Percentiles rank a stretch among this genome's conserved stretches.
These are phyloP conservation scores for Diplodia scrobiculata DNA, from an alignment of 2,329 filamentous ascomycete genomes.

Conservation along the genomic window DNA sequence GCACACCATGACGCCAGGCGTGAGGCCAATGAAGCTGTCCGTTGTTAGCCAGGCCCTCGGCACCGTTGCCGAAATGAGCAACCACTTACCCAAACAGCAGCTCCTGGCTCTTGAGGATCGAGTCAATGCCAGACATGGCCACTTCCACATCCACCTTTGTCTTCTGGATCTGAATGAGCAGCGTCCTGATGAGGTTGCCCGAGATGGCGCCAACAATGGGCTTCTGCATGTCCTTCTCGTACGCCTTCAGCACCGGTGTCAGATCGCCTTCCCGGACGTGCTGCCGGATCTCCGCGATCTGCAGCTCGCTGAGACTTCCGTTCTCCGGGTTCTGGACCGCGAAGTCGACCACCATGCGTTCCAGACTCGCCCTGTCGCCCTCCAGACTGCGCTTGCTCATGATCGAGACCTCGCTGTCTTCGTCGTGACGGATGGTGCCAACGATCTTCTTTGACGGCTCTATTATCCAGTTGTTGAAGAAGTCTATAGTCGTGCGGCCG, in stretches of 20 bases:
- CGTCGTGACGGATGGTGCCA: slow-evolving; percentile 88
- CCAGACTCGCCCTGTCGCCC: slow-evolving; percentile 86
- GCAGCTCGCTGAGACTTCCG: slow-evolving; percentile 62
- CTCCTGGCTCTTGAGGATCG: slow-evolving; percentile 91
- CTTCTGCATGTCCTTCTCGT: slow-evolving; percentile 81
- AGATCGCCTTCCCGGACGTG: slow-evolving; percentile 91
- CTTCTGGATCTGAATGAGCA: slow-evolving; percentile 96
- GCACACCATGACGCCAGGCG: slow-evolving; percentile 86
- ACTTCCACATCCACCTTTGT: slow-evolving; percentile 98
- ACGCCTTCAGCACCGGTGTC: slow-evolving; percentile 86
- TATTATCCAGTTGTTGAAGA: slow-evolving; percentile 95
- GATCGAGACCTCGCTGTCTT: slow-evolving; percentile 89
- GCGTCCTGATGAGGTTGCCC: slow-evolving; percentile 83
- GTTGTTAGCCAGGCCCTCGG: slow-evolving; percentile 28
- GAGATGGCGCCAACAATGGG: slow-evolving; percentile 80
- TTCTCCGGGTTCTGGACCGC: slow-evolving; percentile 76
- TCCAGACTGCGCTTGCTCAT: slow-evolving; percentile 92
- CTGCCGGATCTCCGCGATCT: slow-evolving; percentile 72
- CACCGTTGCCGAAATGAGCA: not conserved
- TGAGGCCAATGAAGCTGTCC: slow-evolving; percentile 81
- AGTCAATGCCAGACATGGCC: slow-evolving; percentile 92
- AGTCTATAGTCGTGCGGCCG: slow-evolving; percentile 78
- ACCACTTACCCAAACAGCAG: slow-evolving; percentile 73
- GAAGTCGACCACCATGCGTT: slow-evolving; percentile 98
- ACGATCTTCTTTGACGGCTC: slow-evolving; percentile 81